Evolutionary conservation across 805 yeast species (phyloP), one percentile per base, ranked within the genome.

Genomic region (Saturnispora silvae): DNA sequence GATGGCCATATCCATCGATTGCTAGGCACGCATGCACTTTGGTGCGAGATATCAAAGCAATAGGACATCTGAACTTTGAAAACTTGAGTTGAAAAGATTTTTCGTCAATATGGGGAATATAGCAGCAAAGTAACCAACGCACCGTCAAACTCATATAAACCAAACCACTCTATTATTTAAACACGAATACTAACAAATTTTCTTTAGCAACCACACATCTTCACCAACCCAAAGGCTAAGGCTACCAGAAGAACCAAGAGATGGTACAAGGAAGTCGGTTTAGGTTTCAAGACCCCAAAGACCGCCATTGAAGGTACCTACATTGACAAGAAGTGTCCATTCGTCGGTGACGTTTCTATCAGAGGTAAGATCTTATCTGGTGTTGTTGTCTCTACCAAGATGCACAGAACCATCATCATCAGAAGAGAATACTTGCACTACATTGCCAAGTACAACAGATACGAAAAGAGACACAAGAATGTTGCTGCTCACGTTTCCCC

Each of bases 391-490:
- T 92, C 98, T 63, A 87, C 98, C 80, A 92, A 92, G 79, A 92
- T 92, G 98, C 98, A 92, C 94, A 92, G 99, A 79, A 92, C 99
- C 62, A 82, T 92, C 75, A 81, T 92, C 69, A 83, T 92, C 77
- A 87, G 98, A 81, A 89, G 99, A 77, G 97, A 92, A 67, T 92
- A 92, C 94, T 84, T 92, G 68, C 99, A 92, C 77, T 92, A 85
- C 77, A 83, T 92, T 70, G 95, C 97, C 72, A 92, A 92, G 81
- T 92, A 92, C 78, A 92, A 89, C 95, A 87, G 99, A 83, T 92
- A 86, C 84, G 99, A 92, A 78, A 92, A 92, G 84, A 86, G 99
- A 78, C 99, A 92, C 84, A 92, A 92, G 92, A 92, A 92, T 81
- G 78, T 92, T 51, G 94, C 99, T 68, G 99, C 96, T 61, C 99